Conservation (phyloP, 2,329 filamentous ascomycete species). For the Pochonia chlamydosporia region DNA sequence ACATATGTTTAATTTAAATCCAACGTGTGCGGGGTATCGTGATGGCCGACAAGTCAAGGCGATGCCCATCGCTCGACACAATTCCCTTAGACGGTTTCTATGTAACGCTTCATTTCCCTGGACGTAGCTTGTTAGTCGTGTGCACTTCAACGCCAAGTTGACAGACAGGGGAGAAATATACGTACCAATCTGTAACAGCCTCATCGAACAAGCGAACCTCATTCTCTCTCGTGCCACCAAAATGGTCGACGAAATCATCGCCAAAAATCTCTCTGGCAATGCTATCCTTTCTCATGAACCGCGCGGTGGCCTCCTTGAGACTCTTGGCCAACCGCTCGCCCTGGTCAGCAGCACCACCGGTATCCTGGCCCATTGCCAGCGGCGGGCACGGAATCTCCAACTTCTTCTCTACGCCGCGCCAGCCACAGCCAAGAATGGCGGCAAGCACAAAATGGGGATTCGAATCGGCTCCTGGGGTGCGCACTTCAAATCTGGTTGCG, state of each 20-base stretch:
- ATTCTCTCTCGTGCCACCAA: conserved; percentile 84
- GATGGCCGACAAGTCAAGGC: not conserved
- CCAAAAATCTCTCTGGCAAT: conserved; percentile 92
- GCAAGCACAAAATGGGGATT: conserved; percentile 85
- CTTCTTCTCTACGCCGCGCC: conserved; percentile 89
- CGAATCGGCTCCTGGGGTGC: conserved; percentile 88
- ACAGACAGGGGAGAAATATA: conserved; percentile 17
- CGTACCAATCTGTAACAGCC: conserved; percentile 92
- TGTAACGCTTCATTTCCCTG: conserved; percentile 70
- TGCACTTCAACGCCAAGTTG: not conserved
- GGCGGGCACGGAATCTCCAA: conserved; percentile 77
- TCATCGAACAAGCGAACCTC: conserved; percentile 90
- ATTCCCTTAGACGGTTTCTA: conserved; percentile 11
- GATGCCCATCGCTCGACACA: too few relatives aligned
- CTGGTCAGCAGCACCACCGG: conserved; percentile 64
- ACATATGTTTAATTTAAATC: not conserved
- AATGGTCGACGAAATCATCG: conserved; percentile 94
- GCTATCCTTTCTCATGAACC: conserved; percentile 72
- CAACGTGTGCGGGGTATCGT: not conserved
- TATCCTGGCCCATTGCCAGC: conserved; percentile 76
- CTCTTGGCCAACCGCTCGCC: conserved; percentile 78
- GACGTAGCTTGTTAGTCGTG: conserved; percentile 7
- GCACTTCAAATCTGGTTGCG: conserved; percentile 86
- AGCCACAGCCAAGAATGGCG: conserved; percentile 81
- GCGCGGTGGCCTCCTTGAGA: conserved; percentile 74